A percentile compares a stretch with the other conserved stretches of the same genome.
phyloP scores from a whole-genome alignment of 768 basidiomycete genomes.

The Amanita inopinata region DNA sequence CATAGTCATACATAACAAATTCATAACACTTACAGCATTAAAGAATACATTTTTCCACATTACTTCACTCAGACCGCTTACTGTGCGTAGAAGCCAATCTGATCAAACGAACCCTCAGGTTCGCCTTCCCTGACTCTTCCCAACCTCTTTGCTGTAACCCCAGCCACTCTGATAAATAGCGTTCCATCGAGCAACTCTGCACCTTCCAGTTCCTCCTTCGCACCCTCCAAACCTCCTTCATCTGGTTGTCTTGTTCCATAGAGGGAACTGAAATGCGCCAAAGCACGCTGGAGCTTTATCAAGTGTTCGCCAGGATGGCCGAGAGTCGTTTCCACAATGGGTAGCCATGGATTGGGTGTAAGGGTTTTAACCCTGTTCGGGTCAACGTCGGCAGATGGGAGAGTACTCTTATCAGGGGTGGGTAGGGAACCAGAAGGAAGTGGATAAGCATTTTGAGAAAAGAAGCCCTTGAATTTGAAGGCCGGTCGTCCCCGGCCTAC shows the following conservation, averaged over 20 bases:
- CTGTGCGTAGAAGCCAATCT: conserved; percentile 1
- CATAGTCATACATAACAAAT: too few species aligned
- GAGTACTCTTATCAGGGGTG: conserved; percentile 16
- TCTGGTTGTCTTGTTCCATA: conserved; percentile 30
- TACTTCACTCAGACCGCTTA: too few species aligned
- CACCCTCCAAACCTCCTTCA: conserved; percentile 10
- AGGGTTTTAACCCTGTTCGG: conserved; percentile 24
- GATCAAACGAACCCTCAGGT: background rate
- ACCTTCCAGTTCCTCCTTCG: conserved; percentile 33
- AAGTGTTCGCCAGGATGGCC: conserved; percentile 49
- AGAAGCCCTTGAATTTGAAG: conserved; percentile 43
- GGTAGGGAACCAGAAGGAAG: conserved; percentile 15
- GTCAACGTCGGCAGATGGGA: conserved; percentile 11
- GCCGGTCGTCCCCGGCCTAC: conserved; percentile 45
- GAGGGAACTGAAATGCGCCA: conserved; percentile 33
- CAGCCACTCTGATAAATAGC: conserved; percentile 50
- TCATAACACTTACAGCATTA: too few species aligned
- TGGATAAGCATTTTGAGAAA: conserved; percentile 18
- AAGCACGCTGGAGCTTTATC: conserved; percentile 28
- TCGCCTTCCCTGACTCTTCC: conserved; percentile 30
- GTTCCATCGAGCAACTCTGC: conserved; percentile 49
- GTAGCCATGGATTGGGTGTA: conserved; percentile 50
- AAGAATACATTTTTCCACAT: too few species aligned
- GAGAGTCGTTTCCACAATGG: conserved; percentile 41
- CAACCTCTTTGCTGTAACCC: conserved; percentile 36